Evolutionary conservation across 768 basidiomycete species (phyloP).

Genomic region (Phylloporus sp.): DNA sequence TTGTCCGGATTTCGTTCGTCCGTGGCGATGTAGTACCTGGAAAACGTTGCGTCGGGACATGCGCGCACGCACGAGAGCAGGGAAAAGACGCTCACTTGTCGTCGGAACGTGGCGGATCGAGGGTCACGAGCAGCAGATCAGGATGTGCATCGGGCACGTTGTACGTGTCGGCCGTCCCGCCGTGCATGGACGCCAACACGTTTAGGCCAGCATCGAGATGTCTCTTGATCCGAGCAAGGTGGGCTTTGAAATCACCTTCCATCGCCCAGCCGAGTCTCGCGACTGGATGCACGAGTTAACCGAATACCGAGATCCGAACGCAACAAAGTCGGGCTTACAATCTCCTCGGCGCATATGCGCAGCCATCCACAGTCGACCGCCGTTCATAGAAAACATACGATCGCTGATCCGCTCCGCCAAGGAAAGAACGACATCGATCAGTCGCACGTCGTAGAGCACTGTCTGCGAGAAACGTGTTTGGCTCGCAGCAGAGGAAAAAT

Average conservation of each 20-base stretch:
- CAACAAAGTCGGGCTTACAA: slow-evolving; percentile 30
- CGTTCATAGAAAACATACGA: slow-evolving; percentile 28
- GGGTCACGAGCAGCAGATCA: slow-evolving; percentile 16
- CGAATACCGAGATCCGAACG: background rate
- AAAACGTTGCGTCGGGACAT: background rate
- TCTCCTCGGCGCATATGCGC: slow-evolving; percentile 44
- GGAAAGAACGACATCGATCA: slow-evolving; percentile 20
- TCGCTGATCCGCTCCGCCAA: slow-evolving; percentile 29
- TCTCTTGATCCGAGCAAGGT: slow-evolving; percentile 31
- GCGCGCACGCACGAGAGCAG: no score
- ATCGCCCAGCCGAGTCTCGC: slow-evolving; percentile 30
- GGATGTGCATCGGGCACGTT: slow-evolving; percentile 20
- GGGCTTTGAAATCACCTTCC: slow-evolving; percentile 29
- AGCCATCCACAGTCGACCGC: slow-evolving; percentile 39
- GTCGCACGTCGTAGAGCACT: slow-evolving; percentile 30
- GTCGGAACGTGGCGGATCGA: slow-evolving; percentile 22
- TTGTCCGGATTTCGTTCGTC: slow-evolving; percentile 38
- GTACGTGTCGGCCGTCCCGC: slow-evolving; percentile 12
- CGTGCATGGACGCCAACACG: slow-evolving; percentile 19
- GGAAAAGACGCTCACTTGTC: slow-evolving; percentile 16
- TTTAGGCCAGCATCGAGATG: slow-evolving; percentile 20
- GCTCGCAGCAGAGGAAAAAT: slow-evolving; percentile 30
- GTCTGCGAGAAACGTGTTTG: slow-evolving; percentile 26
- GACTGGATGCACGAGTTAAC: slow-evolving; percentile 18
- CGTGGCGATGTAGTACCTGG: slow-evolving; percentile 35